Percentiles rank a stretch among this genome's conserved stretches.
These are phyloP conservation scores for Heterobasidion parviporum DNA, from an alignment of 1,284 basidiomycete species.

Conservation along the genomic window DNA sequence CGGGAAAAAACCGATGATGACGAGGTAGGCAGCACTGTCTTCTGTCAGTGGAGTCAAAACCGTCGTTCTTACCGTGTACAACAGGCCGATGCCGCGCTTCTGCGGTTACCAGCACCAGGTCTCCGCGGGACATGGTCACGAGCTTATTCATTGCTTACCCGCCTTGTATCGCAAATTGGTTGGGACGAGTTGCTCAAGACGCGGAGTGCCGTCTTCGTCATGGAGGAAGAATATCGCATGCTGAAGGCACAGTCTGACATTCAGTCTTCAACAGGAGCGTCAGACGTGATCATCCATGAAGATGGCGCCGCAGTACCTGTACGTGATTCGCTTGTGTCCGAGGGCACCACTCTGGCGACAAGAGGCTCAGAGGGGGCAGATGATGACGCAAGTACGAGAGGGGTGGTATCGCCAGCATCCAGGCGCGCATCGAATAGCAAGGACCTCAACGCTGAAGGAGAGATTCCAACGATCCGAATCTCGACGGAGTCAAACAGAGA, in stretches of 20 bases:
- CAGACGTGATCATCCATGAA: conserved; percentile 40
- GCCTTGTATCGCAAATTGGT: conserved; percentile 87
- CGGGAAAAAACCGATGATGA: conserved; percentile 74
- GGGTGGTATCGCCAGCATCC: conserved; percentile 30
- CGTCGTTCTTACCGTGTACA: not conserved
- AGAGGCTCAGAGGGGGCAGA: conserved; percentile 32
- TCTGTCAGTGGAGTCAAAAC: not conserved
- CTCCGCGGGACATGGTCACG: conserved; percentile 94
- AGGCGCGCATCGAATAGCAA: conserved; percentile 21
- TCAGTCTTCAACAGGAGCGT: conserved; percentile 17
- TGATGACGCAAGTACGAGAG: conserved; percentile 71
- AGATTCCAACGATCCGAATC: conserved; percentile 84
- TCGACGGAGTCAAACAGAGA: conserved; percentile 73
- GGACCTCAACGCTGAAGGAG: conserved; percentile 7
- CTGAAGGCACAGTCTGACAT: conserved; percentile 67
- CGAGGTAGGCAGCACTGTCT: conserved; percentile 43
- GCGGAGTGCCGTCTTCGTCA: conserved; percentile 93
- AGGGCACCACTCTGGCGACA: not conserved
- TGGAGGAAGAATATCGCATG: conserved; percentile 98
- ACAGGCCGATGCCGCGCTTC: conserved; percentile 86
- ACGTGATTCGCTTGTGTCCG: not conserved
- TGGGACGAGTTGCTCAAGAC: conserved; percentile 98
- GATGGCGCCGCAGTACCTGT: conserved; percentile 37
- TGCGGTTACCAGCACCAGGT: conserved; percentile 89
- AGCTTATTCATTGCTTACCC: conserved; percentile 86